These are phyloP conservation scores for Wallacemonas sp. DNA, from an alignment of 208 protist genomes.

Conservation along the genomic window DNA sequence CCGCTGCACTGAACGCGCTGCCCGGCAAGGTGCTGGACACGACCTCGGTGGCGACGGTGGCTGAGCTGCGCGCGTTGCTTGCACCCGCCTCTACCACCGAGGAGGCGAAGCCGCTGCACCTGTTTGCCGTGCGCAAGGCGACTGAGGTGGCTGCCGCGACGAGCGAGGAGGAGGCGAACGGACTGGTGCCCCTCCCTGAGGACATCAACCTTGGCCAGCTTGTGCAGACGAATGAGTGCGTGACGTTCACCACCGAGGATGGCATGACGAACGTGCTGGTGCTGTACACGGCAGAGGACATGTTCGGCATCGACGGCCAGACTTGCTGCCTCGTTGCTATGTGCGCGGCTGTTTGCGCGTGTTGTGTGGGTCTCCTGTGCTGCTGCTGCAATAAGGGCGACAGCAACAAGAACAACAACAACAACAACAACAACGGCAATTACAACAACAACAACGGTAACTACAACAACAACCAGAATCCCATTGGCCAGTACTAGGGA, in stretches of 20 bases:
- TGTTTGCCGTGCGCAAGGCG: conserved; percentile 5
- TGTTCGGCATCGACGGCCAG: not conserved
- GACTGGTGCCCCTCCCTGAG: not conserved
- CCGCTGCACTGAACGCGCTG: not conserved
- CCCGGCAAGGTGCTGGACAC: not conserved
- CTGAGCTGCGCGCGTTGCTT: not conserved
- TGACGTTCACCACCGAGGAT: not conserved
- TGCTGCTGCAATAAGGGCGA: too few species aligned
- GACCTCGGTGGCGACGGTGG: not conserved
- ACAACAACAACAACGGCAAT: not conserved
- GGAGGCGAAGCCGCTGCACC: conserved; percentile 4
- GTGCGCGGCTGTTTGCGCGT: not conserved
- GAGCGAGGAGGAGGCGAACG: conserved; percentile 7
- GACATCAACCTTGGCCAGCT: not conserved
- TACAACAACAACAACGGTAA: not conserved
- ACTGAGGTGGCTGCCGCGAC: not conserved
- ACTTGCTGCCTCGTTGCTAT: not conserved
- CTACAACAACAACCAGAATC: not conserved
- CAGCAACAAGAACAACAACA: not conserved
- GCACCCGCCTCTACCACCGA: not conserved
- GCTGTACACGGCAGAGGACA: not conserved
- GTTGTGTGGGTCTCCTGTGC: conserved; percentile 1
- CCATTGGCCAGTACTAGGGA: not conserved
- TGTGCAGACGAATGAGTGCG: not conserved
- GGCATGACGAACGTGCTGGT: not conserved